phyloP scores from a whole-genome alignment of 2,329 filamentous ascomycete genomes.

The Penicillium brasilianum region DNA sequence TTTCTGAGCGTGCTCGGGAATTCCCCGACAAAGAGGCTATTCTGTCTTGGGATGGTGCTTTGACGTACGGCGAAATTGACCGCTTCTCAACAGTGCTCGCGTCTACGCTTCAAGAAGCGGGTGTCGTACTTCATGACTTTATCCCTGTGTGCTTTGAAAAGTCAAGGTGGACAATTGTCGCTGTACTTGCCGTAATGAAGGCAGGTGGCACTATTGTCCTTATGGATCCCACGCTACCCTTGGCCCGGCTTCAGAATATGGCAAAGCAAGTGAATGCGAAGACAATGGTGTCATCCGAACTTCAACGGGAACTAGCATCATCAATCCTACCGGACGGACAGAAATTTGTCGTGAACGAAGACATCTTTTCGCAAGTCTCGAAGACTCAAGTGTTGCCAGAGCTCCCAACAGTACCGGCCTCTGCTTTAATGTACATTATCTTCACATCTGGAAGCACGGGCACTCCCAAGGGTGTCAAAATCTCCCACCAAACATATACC shows the following conservation, averaged over 20 bases:
- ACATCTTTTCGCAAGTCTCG: constrained; percentile 27
- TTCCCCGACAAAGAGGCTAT: constrained; percentile 36
- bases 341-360: constrained; percentile 35
- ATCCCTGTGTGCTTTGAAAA: constrained; percentile 43
- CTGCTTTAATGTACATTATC: constrained; percentile 61
- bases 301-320: constrained; percentile 35
- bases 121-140: constrained; percentile 34
- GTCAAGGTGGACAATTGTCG: constrained; percentile 41
- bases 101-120: constrained; percentile 32
- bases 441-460: constrained; percentile 64
- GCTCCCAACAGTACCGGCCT: constrained; percentile 34
- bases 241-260: constrained; percentile 43
- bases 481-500: constrained; percentile 64
- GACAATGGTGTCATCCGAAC: constrained; percentile 37
- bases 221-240: constrained; percentile 41
- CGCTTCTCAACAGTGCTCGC: constrained; percentile 43
- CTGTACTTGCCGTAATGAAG: constrained; percentile 42
- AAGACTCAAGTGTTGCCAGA: not conserved
- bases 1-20: constrained; percentile 39
- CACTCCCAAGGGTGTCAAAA: constrained; percentile 62
- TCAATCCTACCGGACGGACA: constrained; percentile 40
- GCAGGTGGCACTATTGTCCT: constrained; percentile 38
- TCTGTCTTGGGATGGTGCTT: constrained; percentile 39
- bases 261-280: constrained; percentile 36
- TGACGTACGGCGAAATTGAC: constrained; percentile 40